Base-by-base conservation (phyloP, 2,329 filamentous ascomycete genomes). In the Clonostachys solani region DNA sequence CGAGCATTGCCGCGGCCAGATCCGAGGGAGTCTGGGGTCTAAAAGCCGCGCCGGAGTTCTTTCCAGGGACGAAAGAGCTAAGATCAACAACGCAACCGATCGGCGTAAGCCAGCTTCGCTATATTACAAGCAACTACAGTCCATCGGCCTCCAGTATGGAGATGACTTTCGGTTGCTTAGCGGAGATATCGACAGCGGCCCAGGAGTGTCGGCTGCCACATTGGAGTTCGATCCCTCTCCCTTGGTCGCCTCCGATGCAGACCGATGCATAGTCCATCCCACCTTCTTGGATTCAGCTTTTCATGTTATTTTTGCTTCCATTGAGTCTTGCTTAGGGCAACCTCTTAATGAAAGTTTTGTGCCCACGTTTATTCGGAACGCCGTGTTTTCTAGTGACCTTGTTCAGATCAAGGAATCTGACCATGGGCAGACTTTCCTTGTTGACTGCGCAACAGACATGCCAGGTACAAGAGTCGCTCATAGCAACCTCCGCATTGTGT, bases 281-380 rank as follows among this genome's bases (percentile, higher is more conserved):
- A 56, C 53, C 9, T 52, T 58, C 8, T 48, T 60, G 4, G 56
- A 60, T 43, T 50, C 56, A 12, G 54, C 55, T 48, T 59, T 60
- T 50, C 56, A 60, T 43, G 50, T 55, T 42, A 56, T 60, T 33
- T 56, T 59, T 49, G 47, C 53, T 40, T 55, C 57, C 4, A 47
- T 60, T 8, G 56, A 60, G 44, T 50, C 53, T n/a, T 49, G 52
- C 6, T 50, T 56, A 10, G 57, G 54, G 2, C 50, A 51, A 1
- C 49, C 55, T 19, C 45, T 60, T 5, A 51, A 54, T 37, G 57
- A 56, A 49, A 54, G 54, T 17, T 57, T 57, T 43, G 57, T 58
- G 12, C 56, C 56, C 4, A 55, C 57, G 3, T 59, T 56, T 45
- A 52, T 58, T 50, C 47, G 51, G 23, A 48, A 49, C 2, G 44